Base-by-base conservation (phyloP, 1,284 basidiomycete species). In the Trametes polyzona region DNA sequence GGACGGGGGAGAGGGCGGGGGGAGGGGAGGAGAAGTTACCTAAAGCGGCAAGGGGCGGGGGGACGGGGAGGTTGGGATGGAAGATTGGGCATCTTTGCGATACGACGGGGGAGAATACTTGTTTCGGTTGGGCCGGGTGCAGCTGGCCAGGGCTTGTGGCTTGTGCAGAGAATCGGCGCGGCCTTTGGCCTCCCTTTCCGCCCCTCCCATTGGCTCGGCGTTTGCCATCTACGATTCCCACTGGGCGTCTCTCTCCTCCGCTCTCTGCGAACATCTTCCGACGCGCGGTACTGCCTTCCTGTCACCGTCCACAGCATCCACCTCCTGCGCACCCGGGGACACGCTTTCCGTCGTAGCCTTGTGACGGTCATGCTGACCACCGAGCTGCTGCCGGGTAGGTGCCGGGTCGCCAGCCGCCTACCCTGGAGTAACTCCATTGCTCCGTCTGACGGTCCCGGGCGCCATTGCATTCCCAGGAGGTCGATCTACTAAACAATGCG, bases 141-240 rank as follows among this genome's bases (percentile, higher is more conserved):
- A 53, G 59, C 57, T 63, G 55, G 63, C n/a, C n/a, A n/a, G n/a
- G n/a, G 58, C 62, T 58, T 58, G 63, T 65, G 63, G 57, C 64
- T 60, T 58, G 60, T 52, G 58, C 60, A 59, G 63, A 64, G 43
- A 61, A 57, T 65, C 65, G 61, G 64, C 67, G 63, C 66, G 66
- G 65, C 61, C 65, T 57, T 57, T 55, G 26, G 55, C 46, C 50
- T 48, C 44, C 46, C 48, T 37, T 62, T 36, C 57, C 19, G 19
- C 47, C 49, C 7, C 49, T 61, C 66, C 67, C 56, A 72, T 72
- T 72, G 69, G 71, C 43, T 57, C 71, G 71, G 70, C 70, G 30
- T 68, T 67, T 65, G 65, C 71, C 71, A 72, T 63, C 53, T 72
- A 72, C 70, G 69, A 72, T 59, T 56, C 61, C 53, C 37, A 30